phyloP scores from a whole-genome alignment of 2,329 filamentous ascomycete species.

The Ilyonectria destructans region DNA sequence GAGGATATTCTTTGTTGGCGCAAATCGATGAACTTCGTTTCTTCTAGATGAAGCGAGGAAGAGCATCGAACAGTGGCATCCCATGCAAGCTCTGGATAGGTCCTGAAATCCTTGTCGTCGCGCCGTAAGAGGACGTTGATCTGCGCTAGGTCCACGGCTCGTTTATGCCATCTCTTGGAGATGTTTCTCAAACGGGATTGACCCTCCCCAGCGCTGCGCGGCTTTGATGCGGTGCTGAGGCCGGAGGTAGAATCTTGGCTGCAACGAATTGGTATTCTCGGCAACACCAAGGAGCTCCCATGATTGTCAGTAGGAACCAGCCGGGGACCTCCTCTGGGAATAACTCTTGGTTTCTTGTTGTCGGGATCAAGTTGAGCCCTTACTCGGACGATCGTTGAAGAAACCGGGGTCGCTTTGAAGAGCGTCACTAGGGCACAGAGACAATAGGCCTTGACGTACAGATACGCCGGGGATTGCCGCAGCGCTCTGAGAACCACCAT shows the following conservation, averaged over 20 bases:
- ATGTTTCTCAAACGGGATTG: not conserved
- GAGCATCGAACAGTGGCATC: slow-evolving; percentile 40
- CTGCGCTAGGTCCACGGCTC: slow-evolving; percentile 36
- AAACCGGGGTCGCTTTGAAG: slow-evolving; percentile 41
- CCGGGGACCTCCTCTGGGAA: not conserved
- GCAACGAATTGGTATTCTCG: not conserved
- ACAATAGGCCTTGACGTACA: slow-evolving; percentile 45
- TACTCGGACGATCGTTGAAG: slow-evolving; percentile 34
- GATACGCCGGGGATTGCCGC: slow-evolving; percentile 44
- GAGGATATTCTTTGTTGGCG: slow-evolving; percentile 38
- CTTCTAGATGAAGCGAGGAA: slow-evolving; percentile 30
- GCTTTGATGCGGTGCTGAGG: not conserved
- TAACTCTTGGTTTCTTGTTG: not conserved
- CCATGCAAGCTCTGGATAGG: slow-evolving; percentile 42
- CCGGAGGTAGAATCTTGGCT: not conserved
- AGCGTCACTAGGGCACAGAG: slow-evolving; percentile 43
- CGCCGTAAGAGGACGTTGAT: slow-evolving; percentile 32
- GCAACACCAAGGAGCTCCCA: slow-evolving; percentile 3
- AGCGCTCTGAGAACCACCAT: slow-evolving; percentile 45
- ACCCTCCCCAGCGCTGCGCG: not conserved
- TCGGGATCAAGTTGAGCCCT: slow-evolving; percentile 18
- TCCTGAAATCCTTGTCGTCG: slow-evolving; percentile 32
- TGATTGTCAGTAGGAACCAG: not conserved
- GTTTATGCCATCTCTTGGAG: slow-evolving; percentile 35
- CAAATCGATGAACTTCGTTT: slow-evolving; percentile 34